Conservation (phyloP, 345 rosid genomes). For the Citropsis articulata region DNA sequence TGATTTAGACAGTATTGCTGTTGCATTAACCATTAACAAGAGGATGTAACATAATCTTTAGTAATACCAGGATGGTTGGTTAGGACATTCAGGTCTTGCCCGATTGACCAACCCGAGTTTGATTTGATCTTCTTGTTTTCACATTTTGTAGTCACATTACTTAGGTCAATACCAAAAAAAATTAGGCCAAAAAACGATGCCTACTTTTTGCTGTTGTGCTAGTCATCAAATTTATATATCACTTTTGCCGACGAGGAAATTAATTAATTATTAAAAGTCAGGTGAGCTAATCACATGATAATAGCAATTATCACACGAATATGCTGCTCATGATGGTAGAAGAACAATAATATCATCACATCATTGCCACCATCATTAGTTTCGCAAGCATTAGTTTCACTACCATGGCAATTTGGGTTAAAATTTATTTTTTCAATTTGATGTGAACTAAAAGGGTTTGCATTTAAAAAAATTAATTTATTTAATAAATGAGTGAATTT, state of each 20-base stretch:
- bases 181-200: background rate
- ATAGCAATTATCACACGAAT: background rate
- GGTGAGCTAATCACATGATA: no score
- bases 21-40: background rate
- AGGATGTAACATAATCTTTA: constrained; percentile 28
- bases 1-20: no score
- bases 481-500: no score
- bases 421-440: no score
- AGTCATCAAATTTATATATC: background rate
- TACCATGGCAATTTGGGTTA: no score
- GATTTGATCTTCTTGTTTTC: constrained; percentile 33
- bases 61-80: constrained; percentile 58
- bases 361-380: background rate
- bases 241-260: background rate
- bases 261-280: background rate
- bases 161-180: background rate
- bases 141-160: no score
- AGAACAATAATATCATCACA: background rate
- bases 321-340: background rate
- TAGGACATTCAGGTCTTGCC: constrained; percentile 65
- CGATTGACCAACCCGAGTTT: constrained; percentile 13
- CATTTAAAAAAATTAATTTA: no score
- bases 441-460: no score
- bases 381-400: background rate
- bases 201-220: no score